phyloP scores from a whole-genome alignment of 257 asterid species.

The Mitragyna speciosa region DNA sequence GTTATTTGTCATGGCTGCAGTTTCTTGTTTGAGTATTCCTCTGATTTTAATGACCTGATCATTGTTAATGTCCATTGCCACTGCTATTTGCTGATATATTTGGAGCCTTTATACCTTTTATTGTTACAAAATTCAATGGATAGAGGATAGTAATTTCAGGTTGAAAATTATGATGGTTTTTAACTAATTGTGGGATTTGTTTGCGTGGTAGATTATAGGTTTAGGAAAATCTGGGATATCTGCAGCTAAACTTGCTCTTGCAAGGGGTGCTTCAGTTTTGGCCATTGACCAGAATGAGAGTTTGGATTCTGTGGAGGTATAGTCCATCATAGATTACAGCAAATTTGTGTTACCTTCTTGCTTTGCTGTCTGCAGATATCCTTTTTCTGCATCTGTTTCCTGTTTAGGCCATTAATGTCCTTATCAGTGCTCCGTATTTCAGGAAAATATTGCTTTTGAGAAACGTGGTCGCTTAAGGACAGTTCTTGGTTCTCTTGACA shows the following conservation, averaged over 20 bases:
- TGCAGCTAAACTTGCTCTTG: conserved; percentile 40
- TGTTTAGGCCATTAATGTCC: not conserved
- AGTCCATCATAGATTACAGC: not conserved
- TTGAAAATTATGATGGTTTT: no score
- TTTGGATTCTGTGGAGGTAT: conserved; percentile 17
- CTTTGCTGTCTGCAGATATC: not conserved
- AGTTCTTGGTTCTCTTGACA: conserved; percentile 29
- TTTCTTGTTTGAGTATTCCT: no score
- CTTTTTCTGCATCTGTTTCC: no score
- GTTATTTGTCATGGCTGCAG: no score
- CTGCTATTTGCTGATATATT: not conserved
- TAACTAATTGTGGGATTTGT: not conserved
- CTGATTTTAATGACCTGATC: no score
- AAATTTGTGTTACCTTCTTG: not conserved
- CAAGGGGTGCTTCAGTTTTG: conserved; percentile 49
- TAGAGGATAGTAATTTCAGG: not conserved
- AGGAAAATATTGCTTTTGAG: conserved; percentile 20
- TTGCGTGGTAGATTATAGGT: conserved; percentile 30
- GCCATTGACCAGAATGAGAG: conserved; percentile 38
- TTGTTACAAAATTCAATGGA: no score
- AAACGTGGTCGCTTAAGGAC: conserved; percentile 31
- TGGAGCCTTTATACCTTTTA: no score
- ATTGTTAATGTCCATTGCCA: no score
- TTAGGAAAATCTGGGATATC: conserved; percentile 41
- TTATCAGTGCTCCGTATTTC: not conserved